Percentiles rank a stretch among this genome's conserved stretches.
Conservation (phyloP, 495 filamentous ascomycete species). For the Aeminium ludgeri region DNA sequence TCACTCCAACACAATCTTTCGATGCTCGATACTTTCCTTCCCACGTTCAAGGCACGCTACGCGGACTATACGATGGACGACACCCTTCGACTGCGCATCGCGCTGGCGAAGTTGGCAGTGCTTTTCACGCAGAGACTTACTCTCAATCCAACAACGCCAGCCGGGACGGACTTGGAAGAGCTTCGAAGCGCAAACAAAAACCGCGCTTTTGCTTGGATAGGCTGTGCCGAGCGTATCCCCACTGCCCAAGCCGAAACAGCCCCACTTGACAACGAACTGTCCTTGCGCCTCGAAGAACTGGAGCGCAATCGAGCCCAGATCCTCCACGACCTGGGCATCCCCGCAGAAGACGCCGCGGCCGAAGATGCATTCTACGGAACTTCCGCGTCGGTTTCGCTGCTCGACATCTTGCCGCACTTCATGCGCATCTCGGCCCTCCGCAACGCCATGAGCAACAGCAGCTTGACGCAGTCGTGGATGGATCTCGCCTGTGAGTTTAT, state of each 20-base stretch:
- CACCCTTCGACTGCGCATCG: slow-evolving; percentile 20
- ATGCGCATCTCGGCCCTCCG: slow-evolving; percentile 30
- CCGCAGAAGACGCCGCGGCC: slow-evolving; percentile 12
- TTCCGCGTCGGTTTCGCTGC: slow-evolving; percentile 18
- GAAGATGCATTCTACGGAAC: slow-evolving; percentile 20
- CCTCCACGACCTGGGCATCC: slow-evolving; percentile 7
- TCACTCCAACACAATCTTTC: slow-evolving; percentile 4
- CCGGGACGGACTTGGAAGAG: neutral
- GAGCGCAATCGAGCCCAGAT: slow-evolving; percentile 11
- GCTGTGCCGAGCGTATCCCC: neutral
- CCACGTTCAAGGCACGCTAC: slow-evolving; percentile 22
- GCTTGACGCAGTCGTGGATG: slow-evolving; percentile 26
- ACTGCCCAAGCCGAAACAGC: neutral
- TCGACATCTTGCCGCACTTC: slow-evolving; percentile 31
- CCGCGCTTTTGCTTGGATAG: slow-evolving; percentile 4
- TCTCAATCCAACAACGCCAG: slow-evolving; percentile 8
- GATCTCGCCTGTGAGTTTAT: slow-evolving; percentile 32
- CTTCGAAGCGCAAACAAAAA: slow-evolving; percentile 7
- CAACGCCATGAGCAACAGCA: slow-evolving; percentile 11
- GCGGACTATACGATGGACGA: slow-evolving; percentile 6
- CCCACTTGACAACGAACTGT: neutral
- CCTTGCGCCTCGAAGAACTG: neutral
- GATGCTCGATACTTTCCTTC: slow-evolving; percentile 19
- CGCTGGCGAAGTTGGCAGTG: slow-evolving; percentile 22
- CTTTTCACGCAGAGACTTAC: slow-evolving; percentile 23